phyloP scores from a whole-genome alignment of 2,329 filamentous ascomycete species.

The Diatrype stigma region DNA sequence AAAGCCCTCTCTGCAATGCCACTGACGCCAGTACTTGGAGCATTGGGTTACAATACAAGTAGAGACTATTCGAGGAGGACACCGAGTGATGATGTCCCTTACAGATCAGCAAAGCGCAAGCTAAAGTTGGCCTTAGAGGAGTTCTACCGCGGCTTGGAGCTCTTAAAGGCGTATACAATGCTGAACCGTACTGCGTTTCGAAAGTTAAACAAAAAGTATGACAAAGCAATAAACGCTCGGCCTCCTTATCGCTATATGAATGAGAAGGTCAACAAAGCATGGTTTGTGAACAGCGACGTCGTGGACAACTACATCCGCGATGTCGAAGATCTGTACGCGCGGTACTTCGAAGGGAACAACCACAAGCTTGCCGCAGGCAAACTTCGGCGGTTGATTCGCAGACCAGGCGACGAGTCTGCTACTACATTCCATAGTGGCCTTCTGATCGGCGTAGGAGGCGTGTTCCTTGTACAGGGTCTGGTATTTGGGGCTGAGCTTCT shows the following conservation, averaged over 20 bases:
- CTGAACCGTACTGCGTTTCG: slow-evolving; percentile 91
- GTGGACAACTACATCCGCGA: slow-evolving; percentile 75
- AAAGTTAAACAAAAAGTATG: slow-evolving; percentile 98
- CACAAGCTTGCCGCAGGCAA: slow-evolving; percentile 88
- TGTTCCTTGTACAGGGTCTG: slow-evolving; percentile 64
- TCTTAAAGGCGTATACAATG: slow-evolving; percentile 86
- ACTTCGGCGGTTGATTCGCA: slow-evolving; percentile 67
- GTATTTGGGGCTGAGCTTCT: slow-evolving; percentile 56
- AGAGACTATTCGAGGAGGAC: slow-evolving; percentile 51
- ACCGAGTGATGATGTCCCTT: slow-evolving; percentile 62
- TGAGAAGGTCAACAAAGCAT: slow-evolving; percentile 84
- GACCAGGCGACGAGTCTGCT: slow-evolving; percentile 50
- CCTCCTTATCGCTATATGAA: slow-evolving; percentile 79
- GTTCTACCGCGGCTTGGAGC: slow-evolving; percentile 85
- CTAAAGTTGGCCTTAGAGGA: slow-evolving; percentile 88
- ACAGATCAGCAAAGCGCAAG: slow-evolving; percentile 84
- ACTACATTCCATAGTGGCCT: slow-evolving; percentile 60
- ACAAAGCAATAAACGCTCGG: slow-evolving; percentile 79
- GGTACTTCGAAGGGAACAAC: slow-evolving; percentile 92
- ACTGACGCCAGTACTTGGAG: slow-evolving; percentile 40
- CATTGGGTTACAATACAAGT: slow-evolving; percentile 26
- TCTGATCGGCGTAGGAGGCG: slow-evolving; percentile 62
- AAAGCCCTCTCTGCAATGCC: slow-evolving; percentile 54
- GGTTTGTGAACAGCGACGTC: slow-evolving; percentile 87
- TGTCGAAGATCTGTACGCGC: slow-evolving; percentile 86